phyloP scores from a whole-genome alignment of 352 stramenopile genomes.

The Phytophthora cryptogea region DNA sequence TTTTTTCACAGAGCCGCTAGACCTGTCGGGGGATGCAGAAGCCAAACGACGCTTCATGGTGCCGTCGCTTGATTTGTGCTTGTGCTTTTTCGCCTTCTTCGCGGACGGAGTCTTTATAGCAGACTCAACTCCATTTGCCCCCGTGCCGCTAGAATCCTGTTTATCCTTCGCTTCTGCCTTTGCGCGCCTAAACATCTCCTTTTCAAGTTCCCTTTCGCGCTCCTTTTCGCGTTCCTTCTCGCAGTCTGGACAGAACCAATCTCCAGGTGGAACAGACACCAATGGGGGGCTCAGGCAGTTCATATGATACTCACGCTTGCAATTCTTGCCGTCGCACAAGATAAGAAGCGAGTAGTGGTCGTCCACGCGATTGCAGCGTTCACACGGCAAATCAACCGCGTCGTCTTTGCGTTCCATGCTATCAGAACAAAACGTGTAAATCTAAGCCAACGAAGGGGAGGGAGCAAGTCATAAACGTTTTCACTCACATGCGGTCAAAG shows the following conservation, averaged over 20 bases:
- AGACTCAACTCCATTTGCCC: slow-evolving; percentile 22
- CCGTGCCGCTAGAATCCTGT: slow-evolving; percentile 15
- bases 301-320: slow-evolving; percentile 88
- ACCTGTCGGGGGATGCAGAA: slow-evolving; percentile 46
- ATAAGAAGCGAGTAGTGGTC: slow-evolving; percentile 84
- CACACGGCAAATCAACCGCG: slow-evolving; percentile 77
- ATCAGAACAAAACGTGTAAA: slow-evolving; percentile 10
- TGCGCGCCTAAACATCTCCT: slow-evolving; percentile 40
- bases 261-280: slow-evolving; percentile 55
- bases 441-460: not conserved
- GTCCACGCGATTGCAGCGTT: slow-evolving; percentile 80
- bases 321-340: slow-evolving; percentile 82
- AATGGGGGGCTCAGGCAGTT: slow-evolving; percentile 79
- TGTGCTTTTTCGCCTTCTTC: slow-evolving; percentile 65
- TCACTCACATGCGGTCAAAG: slow-evolving; percentile 81
- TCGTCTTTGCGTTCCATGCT: slow-evolving; percentile 78
- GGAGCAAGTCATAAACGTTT: not conserved
- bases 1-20: slow-evolving; percentile 47
- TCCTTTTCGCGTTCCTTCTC: slow-evolving; percentile 47
- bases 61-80: slow-evolving; percentile 55
- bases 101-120: slow-evolving; percentile 21
- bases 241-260: slow-evolving; percentile 85
- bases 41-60: slow-evolving; percentile 63
- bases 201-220: slow-evolving; percentile 44
- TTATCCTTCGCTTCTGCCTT: slow-evolving; percentile 34